Conservation (phyloP, 352 stramenopile genomes). For the Phytopythium oedochilum region DNA sequence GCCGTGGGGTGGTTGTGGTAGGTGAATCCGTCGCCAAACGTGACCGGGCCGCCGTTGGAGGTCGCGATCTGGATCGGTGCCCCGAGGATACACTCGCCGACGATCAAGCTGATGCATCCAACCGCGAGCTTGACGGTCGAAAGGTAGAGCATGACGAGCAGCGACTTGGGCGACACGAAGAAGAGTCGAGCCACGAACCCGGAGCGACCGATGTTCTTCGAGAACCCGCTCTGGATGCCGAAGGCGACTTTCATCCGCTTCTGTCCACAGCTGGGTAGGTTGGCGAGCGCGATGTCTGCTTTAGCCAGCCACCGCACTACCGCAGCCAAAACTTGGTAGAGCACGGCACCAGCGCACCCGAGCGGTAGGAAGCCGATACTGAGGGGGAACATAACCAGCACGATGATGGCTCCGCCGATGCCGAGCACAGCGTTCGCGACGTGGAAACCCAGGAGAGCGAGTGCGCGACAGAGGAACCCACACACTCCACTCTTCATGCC, state of each 20-base stretch:
- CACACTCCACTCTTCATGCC: background rate
- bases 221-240: conserved; percentile 20
- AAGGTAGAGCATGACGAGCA: conserved; percentile 41
- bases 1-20: conserved; percentile 7
- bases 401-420: conserved; percentile 14
- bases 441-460: conserved; percentile 19
- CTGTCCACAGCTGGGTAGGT: conserved; percentile 9
- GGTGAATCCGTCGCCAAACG: conserved; percentile 4
- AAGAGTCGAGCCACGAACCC: conserved; percentile 10
- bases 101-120: conserved; percentile 23
- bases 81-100: conserved; percentile 17
- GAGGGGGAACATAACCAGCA: conserved; percentile 19
- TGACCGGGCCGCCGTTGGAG: conserved; percentile 9
- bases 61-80: conserved; percentile 30
- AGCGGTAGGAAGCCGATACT: conserved; percentile 22
- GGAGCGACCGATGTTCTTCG: conserved; percentile 13
- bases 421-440: conserved; percentile 17
- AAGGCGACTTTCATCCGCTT: conserved; percentile 14
- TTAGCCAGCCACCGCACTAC: conserved; percentile 13
- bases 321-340: conserved; percentile 25
- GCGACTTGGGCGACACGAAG: conserved; percentile 21
- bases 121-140: conserved; percentile 34
- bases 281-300: conserved; percentile 18
- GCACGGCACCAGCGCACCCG: conserved; percentile 15
- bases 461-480: conserved; percentile 3